phyloP scores from a whole-genome alignment of 164 flowering plant species.

The Cinnamomum chago region DNA sequence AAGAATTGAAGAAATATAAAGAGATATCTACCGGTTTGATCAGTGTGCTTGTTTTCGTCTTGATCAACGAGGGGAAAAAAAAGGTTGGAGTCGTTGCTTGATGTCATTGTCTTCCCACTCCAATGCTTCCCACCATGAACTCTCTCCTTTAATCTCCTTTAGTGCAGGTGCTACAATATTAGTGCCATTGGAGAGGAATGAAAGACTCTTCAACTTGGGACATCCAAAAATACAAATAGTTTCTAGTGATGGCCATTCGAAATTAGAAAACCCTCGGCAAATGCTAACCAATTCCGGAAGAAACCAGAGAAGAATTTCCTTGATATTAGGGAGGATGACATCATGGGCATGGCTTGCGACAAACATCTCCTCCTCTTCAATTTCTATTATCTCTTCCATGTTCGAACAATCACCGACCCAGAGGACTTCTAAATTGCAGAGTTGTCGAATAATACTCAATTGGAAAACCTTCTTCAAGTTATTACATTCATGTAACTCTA shows the following conservation, averaged over 20 bases:
- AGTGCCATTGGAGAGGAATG: no score
- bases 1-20: no score
- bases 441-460: not conserved
- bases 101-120: no score
- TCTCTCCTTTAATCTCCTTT: rapidly evolving
- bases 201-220: no score
- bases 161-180: no score
- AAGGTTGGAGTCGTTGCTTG: no score
- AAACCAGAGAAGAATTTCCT: rapidly evolving
- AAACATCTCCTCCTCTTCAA: not conserved
- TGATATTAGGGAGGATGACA: not conserved
- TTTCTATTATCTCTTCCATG: not conserved
- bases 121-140: no score
- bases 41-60: no score
- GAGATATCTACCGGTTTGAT: no score
- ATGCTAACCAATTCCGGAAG: not conserved
- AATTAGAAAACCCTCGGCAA: not conserved
- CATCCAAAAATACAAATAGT: rapidly evolving
- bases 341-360: no score
- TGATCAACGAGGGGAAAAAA: no score
- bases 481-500: rapidly evolving
- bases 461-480: not conserved
- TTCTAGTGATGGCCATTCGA: no score
- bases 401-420: not conserved
- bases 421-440: not conserved